Base-by-base conservation (phyloP, 257 asterid species). In the Solanum pinnatisectum region DNA sequence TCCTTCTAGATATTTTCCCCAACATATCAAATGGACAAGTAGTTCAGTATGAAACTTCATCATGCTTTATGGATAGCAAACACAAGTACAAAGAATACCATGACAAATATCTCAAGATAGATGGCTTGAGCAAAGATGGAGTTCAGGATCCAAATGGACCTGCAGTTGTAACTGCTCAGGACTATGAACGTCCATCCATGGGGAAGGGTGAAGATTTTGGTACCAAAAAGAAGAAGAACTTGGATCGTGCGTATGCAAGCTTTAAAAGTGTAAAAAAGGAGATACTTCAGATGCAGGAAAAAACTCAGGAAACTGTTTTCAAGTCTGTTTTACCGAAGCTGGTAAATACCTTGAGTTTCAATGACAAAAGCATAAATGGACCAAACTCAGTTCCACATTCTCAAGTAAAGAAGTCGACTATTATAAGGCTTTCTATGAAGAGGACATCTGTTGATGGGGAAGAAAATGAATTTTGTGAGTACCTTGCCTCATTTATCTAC, bases 361-460 rank as follows among this genome's bases (percentile, higher is more conserved):
- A 94, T 63, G 96, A 96, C 68, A 94, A 90, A 93, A 90, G 88
- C 89, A 90, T 85, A 88, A 74, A 32, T 37, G 78, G 92, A 86
- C 74, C 91, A 88, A 89, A 82, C 87, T 81, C 92, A 23, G 92
- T 90, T 85, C 49, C 91, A 79, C 93, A 89, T 65, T 88, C 96
- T 87, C 98, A 93, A 87, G 90, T 89, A 88, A 96, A 85, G 94
- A 97, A 92, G 91, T 92, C 99, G 36, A 82, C 98, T 56, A 95
- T 94, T 67, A 93, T 95, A 73, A 93, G 98, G 86, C 95, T 97
- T 63, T 97, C 99, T 12, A 88, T 96, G 52, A 94, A 90, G 93
- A 90, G 98, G 90, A 94, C 92, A 87, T 95, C 99, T 14, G 90
- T 93, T 37, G 99, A 95, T 84, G 93, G 93, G 79, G 96, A 90